A percentile compares a stretch with the other conserved stretches of the same genome.
Conservation (phyloP, 2,329 filamentous ascomycete genomes). For the Ceratocystis destructans region DNA sequence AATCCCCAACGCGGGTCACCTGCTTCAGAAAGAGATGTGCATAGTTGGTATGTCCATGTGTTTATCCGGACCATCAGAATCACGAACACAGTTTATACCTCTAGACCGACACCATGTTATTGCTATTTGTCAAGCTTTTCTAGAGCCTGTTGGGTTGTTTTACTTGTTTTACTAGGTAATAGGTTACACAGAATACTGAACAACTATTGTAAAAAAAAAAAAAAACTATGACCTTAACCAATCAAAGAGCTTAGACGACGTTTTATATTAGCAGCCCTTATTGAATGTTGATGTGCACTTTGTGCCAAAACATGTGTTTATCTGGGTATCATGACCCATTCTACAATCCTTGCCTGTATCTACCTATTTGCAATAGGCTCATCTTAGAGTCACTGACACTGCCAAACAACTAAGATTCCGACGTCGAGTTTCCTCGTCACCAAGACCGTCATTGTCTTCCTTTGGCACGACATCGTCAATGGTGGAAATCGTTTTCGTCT, state of each 20-base stretch:
- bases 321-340: slow-evolving; percentile 2
- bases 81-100: too few species aligned
- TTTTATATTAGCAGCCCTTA: too few species aligned
- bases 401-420: slow-evolving; percentile 40
- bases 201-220: too few species aligned
- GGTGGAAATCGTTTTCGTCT: slow-evolving; percentile 49
- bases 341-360: not conserved
- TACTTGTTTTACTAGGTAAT: not conserved
- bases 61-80: not conserved
- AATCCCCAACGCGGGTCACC: not conserved
- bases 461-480: slow-evolving; percentile 49
- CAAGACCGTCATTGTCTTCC: slow-evolving; percentile 27
- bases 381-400: slow-evolving; percentile 35
- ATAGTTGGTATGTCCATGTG: not conserved
- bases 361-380: slow-evolving; percentile 20
- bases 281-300: too few species aligned
- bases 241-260: too few species aligned
- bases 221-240: too few species aligned
- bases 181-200: too few species aligned
- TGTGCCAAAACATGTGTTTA: not conserved
- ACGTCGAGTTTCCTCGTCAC: slow-evolving; percentile 29
- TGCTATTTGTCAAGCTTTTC: too few species aligned
- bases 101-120: too few species aligned
- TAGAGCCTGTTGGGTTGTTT: not conserved
- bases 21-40: too few species aligned